A percentile compares a stretch with the other conserved stretches of the same genome.
Evolutionary conservation across 1,284 basidiomycete genomes (phyloP).

Genomic region (Puccinia polysora): DNA sequence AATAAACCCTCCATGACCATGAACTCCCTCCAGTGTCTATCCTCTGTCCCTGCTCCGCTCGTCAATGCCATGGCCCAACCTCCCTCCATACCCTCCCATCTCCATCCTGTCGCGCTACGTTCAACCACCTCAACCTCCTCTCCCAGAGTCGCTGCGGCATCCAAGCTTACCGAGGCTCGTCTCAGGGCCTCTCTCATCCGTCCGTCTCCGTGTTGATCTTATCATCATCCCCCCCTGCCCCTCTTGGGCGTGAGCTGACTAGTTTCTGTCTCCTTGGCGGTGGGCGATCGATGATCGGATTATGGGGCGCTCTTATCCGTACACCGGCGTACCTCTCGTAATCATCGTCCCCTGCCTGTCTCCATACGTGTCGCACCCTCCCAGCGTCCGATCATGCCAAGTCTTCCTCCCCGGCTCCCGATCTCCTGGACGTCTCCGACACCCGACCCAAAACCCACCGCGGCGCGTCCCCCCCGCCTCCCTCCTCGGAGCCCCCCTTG

Average conservation of each 20-base stretch:
- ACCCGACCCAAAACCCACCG: background rate
- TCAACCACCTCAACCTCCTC: conserved; percentile 23
- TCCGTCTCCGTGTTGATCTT: too few relatives aligned
- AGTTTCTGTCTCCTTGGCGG: background rate
- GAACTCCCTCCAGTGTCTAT: conserved; percentile 7
- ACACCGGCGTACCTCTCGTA: background rate
- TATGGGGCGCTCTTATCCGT: background rate
- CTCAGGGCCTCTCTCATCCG: conserved; percentile 4
- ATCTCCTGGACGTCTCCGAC: background rate
- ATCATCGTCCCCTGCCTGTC: background rate
- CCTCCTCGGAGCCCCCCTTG: background rate
- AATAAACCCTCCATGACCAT: background rate
- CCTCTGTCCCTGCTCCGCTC: conserved; percentile 3
- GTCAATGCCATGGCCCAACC: conserved; percentile 28
- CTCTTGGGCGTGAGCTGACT: background rate
- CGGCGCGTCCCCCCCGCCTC: too few relatives aligned
- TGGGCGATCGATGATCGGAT: too few relatives aligned
- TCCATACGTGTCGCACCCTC: too few relatives aligned
- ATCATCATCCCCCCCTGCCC: background rate
- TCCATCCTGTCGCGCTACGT: conserved; percentile 30
- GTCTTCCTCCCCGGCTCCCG: background rate
- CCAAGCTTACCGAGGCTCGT: conserved; percentile 25
- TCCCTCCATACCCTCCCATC: conserved; percentile 37
- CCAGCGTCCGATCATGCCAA: too few relatives aligned
- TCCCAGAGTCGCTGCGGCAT: conserved; percentile 17